These are phyloP conservation scores for Debaryomycetaceae sp. DNA, from an alignment of 1,139 yeast species.

Conservation along the genomic window DNA sequence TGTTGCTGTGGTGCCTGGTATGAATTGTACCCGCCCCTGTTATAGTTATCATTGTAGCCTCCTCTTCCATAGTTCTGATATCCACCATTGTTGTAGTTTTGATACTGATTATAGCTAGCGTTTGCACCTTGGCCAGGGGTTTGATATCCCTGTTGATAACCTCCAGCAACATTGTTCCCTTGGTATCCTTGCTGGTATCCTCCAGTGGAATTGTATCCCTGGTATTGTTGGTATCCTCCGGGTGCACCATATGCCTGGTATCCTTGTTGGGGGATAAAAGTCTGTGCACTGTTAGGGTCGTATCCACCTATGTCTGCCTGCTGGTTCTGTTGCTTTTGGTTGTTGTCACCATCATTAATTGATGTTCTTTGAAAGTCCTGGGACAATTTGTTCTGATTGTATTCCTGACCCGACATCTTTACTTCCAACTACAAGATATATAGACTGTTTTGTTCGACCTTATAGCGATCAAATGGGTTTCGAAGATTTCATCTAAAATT, in stretches of 20 bases:
- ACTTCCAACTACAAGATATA: not conserved
- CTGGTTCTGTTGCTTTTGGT: slow-evolving; percentile 14
- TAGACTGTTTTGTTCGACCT: not conserved
- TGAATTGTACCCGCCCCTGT: slow-evolving; percentile 14
- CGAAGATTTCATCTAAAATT: not conserved
- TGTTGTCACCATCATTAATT: slow-evolving; percentile 20
- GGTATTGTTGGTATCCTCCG: slow-evolving; percentile 18
- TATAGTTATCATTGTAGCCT: slow-evolving; percentile 24
- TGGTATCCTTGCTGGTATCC: not conserved
- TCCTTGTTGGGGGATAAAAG: slow-evolving; percentile 39
- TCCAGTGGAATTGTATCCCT: slow-evolving; percentile 10
- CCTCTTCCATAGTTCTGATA: slow-evolving; percentile 19
- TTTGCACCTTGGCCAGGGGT: slow-evolving; percentile 18
- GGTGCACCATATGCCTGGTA: slow-evolving; percentile 13
- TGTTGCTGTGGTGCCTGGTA: slow-evolving; percentile 9
- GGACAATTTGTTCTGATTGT: slow-evolving; percentile 51
- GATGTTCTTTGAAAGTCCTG: slow-evolving; percentile 53
- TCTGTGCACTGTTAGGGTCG: slow-evolving; percentile 38
- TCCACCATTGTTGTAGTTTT: slow-evolving; percentile 18
- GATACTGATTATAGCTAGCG: slow-evolving; percentile 22
- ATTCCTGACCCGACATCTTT: slow-evolving; percentile 45
- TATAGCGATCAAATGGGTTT: not conserved
- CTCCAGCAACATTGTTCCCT: slow-evolving; percentile 9
- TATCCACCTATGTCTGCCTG: slow-evolving; percentile 22
- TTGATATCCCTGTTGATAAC: slow-evolving; percentile 8